phyloP scores from a whole-genome alignment of 345 rosid genomes.

The Stellera chamaejasme region DNA sequence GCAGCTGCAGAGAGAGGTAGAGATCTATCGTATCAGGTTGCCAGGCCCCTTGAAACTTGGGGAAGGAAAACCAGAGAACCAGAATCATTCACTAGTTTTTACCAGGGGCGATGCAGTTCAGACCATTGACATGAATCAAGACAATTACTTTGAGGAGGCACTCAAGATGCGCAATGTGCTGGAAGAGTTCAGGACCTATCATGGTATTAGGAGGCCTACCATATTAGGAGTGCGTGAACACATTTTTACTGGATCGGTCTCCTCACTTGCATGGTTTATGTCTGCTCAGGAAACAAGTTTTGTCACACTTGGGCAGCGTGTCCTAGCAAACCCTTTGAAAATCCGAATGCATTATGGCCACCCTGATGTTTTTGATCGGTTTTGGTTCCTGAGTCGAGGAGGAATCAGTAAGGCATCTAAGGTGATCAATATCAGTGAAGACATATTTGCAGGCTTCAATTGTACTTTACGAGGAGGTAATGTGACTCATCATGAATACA shows the following conservation, averaged over 20 bases:
- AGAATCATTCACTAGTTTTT: slow-evolving; percentile 91
- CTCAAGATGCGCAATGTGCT: slow-evolving; percentile 91
- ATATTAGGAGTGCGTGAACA: slow-evolving; percentile 94
- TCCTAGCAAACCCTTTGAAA: slow-evolving; percentile 92
- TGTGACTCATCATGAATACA: slow-evolving; percentile 93
- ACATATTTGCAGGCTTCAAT: slow-evolving; percentile 97
- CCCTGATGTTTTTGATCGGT: slow-evolving; percentile 96
- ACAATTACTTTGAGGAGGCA: slow-evolving; percentile 96
- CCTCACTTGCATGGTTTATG: slow-evolving; percentile 93
- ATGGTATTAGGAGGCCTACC: slow-evolving; percentile 78
- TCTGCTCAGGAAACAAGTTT: slow-evolving; percentile 85
- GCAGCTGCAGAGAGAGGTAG: slow-evolving; percentile 71
- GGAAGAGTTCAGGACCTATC: slow-evolving; percentile 67
- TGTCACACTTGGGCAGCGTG: slow-evolving; percentile 96
- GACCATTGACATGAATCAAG: slow-evolving; percentile 99
- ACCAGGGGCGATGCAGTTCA: slow-evolving; percentile 97
- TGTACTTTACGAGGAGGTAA: slow-evolving; percentile 97
- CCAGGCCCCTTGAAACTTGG: slow-evolving; percentile 97
- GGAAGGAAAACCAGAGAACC: slow-evolving; percentile 98
- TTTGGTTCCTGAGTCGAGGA: slow-evolving; percentile 93
- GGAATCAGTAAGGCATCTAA: slow-evolving; percentile 98
- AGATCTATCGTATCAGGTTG: slow-evolving; percentile 81
- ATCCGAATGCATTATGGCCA: slow-evolving; percentile 98
- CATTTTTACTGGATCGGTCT: slow-evolving; percentile 92
- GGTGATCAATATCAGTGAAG: slow-evolving; percentile 95